Evolutionary conservation across 345 rosid species (phyloP), one percentile per base, ranked within the genome.

Genomic region (Anastatica hierochuntica): DNA sequence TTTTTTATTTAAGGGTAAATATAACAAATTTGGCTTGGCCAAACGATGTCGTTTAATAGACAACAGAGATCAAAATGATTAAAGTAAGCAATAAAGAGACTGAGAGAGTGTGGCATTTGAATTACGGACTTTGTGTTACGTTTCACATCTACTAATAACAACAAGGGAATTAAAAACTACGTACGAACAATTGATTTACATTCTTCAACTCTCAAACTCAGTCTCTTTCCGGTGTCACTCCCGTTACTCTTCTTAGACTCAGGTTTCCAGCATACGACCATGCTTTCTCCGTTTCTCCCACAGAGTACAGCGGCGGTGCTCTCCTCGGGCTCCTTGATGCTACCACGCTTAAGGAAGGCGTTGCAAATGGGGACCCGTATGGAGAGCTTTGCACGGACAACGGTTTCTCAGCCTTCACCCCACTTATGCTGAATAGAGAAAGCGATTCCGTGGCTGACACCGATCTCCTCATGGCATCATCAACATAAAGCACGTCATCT

Each of bases 401-500:
- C 1, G 86, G 85, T 58, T 81, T 94, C 72, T 88, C 90, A 67
- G 78, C 64, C 34, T 79, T 77, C 15, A 74, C 47, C 16, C 82
- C 80, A 26, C 70, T 82, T 56, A 84, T 69, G 70, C 80, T 45
- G 72, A 83, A 85, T 12, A 94, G 66, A 38, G 97, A 73, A 15
- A 64, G 30, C 6, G 94, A 74, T 68, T 85, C 92, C 10, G 80
- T 73, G 7, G 69, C 80, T 17, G 81, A 77, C 14, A 78, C 77
- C 46, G 75, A 71, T 64, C 69, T 68, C 57, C 72, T 83, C 33
- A 53, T 67, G 14, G 94, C 75, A 59, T 94, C 97, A 43, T 94
- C 95, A 16, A 80, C 99, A 19, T 72, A 88, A n/a, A 88, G 72
- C 52, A 94, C 94, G 53, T 88, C 99, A 3, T 94, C 97, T 54